phyloP scores from a whole-genome alignment of 2,329 filamentous ascomycete genomes.

The Fusarium sp. region DNA sequence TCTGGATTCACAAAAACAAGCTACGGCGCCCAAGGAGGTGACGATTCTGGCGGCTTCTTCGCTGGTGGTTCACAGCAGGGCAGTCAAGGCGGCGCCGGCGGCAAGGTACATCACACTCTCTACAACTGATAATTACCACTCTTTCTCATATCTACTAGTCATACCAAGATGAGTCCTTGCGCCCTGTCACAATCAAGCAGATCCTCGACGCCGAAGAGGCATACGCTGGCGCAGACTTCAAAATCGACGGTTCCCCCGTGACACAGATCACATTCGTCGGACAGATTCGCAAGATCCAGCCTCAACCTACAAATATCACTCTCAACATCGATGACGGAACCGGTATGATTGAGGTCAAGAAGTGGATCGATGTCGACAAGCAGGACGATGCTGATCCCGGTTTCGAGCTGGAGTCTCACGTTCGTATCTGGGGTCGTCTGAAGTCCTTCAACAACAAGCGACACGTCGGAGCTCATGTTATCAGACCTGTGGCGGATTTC shows the following conservation, averaged over 20 bases:
- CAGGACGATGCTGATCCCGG: constrained; percentile 58
- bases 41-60: constrained; percentile 71
- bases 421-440: constrained; percentile 85
- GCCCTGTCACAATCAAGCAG: constrained; percentile 96
- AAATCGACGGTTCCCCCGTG: constrained; percentile 80
- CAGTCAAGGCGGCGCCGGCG: constrained; percentile 58
- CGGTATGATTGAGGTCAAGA: constrained; percentile 88
- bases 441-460: constrained; percentile 86
- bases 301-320: constrained; percentile 90
- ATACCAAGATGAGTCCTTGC: constrained; percentile 84
- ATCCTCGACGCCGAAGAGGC: constrained; percentile 83
- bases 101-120: constrained; percentile 51
- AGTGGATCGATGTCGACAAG: constrained; percentile 78
- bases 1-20: constrained; percentile 56
- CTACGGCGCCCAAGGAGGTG: constrained; percentile 66
- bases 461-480: constrained; percentile 81
- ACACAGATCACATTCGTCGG: constrained; percentile 84
- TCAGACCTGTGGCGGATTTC: constrained; percentile 82
- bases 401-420: constrained; percentile 79
- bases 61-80: constrained; percentile 68
- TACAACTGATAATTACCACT: neutral
- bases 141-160: constrained; percentile 50
- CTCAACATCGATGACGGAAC: constrained; percentile 97
- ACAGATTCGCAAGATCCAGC: constrained; percentile 86
- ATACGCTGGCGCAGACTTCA: constrained; percentile 78